phyloP scores from a whole-genome alignment of 306 rosid species.

The Gleditsia sinensis region DNA sequence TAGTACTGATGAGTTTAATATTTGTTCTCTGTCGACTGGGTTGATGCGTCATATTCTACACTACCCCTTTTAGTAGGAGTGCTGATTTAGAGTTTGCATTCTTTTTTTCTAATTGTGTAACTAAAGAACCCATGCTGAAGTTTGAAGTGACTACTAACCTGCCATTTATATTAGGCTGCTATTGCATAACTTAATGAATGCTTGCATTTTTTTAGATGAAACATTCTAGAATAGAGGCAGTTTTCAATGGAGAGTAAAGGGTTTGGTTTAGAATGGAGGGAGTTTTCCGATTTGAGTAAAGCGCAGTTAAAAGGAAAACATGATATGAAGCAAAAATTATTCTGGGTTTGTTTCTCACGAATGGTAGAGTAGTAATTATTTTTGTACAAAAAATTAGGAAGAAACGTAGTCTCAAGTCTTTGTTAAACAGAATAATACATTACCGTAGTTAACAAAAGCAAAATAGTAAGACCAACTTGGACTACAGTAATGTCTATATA shows the following conservation, averaged over 20 bases:
- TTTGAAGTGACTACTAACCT: constrained; percentile 4
- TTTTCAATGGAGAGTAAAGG: too few relatives aligned
- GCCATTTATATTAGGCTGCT: neutral
- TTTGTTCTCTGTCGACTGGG: neutral
- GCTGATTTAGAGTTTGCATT: too few relatives aligned
- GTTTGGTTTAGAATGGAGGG: neutral
- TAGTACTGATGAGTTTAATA: neutral
- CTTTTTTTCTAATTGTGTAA: too few relatives aligned
- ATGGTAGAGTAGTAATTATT: neutral
- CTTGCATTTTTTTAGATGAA: too few relatives aligned
- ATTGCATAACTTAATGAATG: too few relatives aligned
- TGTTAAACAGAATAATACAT: too few relatives aligned
- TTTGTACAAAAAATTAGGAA: too few relatives aligned
- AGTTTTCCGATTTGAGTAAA: neutral
- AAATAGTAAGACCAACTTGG: too few relatives aligned
- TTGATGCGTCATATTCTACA: neutral
- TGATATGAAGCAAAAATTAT: neutral
- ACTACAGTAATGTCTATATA: too few relatives aligned
- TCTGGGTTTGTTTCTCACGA: neutral
- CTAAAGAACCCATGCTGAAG: neutral
- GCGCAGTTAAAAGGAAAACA: neutral
- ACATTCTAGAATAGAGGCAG: too few relatives aligned
- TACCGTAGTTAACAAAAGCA: too few relatives aligned
- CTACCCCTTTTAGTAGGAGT: neutral
- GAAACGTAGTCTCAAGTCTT: too few relatives aligned